Percentiles rank a stretch among this genome's conserved stretches.
Evolutionary conservation across 2,329 filamentous ascomycete genomes (phyloP).

Genomic region (Trichoderma sp.): DNA sequence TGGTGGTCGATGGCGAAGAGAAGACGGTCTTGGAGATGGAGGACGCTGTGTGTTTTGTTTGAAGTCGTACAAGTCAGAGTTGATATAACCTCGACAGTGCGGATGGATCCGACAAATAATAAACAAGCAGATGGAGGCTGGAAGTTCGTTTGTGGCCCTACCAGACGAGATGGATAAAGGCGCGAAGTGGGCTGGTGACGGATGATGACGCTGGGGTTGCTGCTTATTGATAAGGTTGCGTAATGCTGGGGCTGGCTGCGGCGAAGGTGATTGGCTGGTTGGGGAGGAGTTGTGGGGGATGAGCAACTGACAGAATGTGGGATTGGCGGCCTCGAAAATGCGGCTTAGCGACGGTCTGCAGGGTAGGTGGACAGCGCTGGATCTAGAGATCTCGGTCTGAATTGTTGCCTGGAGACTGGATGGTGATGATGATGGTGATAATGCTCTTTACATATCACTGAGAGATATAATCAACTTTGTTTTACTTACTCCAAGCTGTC

Average conservation of each 20-base stretch:
- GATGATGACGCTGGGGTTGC: constrained; percentile 22
- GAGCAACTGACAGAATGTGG: background rate
- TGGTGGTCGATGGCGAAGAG: constrained; percentile 37
- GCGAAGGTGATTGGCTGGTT: background rate
- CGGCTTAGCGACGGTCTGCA: background rate
- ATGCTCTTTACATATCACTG: background rate
- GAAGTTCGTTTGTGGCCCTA: background rate
- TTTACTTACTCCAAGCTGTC: too few relatives aligned
- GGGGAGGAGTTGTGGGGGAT: background rate
- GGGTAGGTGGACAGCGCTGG: background rate
- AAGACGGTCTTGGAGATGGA: background rate
- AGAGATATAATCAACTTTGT: too few relatives aligned
- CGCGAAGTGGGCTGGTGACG: constrained; percentile 25
- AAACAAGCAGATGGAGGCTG: background rate
- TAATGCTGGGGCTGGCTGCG: constrained; percentile 20
- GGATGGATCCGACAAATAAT: background rate
- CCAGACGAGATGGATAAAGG: constrained; percentile 13
- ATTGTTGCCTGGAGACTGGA: background rate
- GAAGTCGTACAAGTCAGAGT: background rate
- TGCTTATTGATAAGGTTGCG: constrained; percentile 27
- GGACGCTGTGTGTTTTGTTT: background rate
- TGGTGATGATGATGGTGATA: background rate
- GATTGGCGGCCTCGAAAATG: background rate
- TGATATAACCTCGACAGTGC: background rate
- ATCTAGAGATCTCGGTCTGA: background rate